Conservation (phyloP, 805 yeast species). For the Metschnikowia hibisci region DNA sequence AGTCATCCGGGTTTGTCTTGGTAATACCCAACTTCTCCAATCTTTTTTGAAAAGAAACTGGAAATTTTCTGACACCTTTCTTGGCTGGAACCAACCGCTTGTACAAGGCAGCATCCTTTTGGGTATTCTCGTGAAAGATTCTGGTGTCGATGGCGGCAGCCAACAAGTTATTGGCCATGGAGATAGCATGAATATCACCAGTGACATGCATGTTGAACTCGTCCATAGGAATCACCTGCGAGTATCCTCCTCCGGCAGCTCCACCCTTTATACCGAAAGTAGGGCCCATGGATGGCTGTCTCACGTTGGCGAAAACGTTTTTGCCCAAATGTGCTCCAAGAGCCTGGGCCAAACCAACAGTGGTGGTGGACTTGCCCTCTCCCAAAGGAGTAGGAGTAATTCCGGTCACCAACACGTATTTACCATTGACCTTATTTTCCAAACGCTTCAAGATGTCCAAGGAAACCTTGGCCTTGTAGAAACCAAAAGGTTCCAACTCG, state of each 20-base stretch:
- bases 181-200: slow-evolving; percentile 82
- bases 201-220: slow-evolving; percentile 84
- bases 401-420: slow-evolving; percentile 75
- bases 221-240: slow-evolving; percentile 87
- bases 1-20: slow-evolving; percentile 67
- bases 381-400: slow-evolving; percentile 85
- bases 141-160: slow-evolving; percentile 87
- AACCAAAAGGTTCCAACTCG: slow-evolving; percentile 73
- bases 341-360: slow-evolving; percentile 79
- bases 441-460: slow-evolving; percentile 61
- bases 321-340: slow-evolving; percentile 69
- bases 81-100: slow-evolving; percentile 72
- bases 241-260: slow-evolving; percentile 88
- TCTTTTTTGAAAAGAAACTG: slow-evolving; percentile 65
- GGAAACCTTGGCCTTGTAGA: slow-evolving; percentile 72
- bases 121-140: slow-evolving; percentile 79
- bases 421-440: slow-evolving; percentile 57
- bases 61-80: slow-evolving; percentile 65
- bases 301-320: slow-evolving; percentile 73
- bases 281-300: slow-evolving; percentile 89
- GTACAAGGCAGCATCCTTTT: slow-evolving; percentile 68
- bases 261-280: slow-evolving; percentile 88
- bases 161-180: slow-evolving; percentile 74
- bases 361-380: slow-evolving; percentile 82
- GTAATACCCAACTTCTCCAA: slow-evolving; percentile 62